phyloP scores from a whole-genome alignment of 306 rosid species.

The Carpinus viminea region DNA sequence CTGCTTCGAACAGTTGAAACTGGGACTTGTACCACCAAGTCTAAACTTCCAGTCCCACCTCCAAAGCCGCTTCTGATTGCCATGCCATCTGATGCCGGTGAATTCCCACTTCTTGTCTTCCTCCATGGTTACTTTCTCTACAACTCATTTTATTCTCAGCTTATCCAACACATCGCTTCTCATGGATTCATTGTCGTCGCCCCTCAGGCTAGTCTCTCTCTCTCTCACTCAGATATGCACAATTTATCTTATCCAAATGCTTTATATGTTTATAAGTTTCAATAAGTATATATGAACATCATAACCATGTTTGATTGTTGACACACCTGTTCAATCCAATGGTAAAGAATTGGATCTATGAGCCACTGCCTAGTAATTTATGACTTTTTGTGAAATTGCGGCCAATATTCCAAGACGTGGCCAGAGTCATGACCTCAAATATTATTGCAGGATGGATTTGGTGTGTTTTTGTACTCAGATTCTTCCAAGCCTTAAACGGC shows the following conservation, averaged over 20 bases:
- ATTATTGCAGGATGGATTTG: neutral
- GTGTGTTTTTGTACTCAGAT: neutral
- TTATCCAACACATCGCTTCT: conserved; percentile 72
- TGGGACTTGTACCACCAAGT: neutral
- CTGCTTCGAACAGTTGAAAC: conserved; percentile 41
- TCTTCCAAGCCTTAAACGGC: neutral
- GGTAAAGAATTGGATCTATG: neutral
- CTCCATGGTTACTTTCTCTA: conserved; percentile 70
- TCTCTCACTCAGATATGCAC: neutral
- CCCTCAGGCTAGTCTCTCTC: conserved; percentile 58
- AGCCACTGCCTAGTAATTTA: neutral
- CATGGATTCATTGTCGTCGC: conserved; percentile 87
- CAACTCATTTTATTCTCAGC: conserved; percentile 84
- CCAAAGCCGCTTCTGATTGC: conserved; percentile 78
- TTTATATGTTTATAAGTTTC: neutral
- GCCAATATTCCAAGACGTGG: too few relatives aligned
- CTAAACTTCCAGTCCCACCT: conserved; percentile 40
- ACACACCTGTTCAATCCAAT: neutral
- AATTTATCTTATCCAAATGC: neutral
- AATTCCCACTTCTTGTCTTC: conserved; percentile 59
- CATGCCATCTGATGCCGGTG: conserved; percentile 61
- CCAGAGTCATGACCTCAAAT: too few relatives aligned
- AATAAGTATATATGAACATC: neutral
- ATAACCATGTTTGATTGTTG: neutral
- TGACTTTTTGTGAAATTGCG: neutral